Conservation (phyloP, 1,284 basidiomycete species). For the Ustilago esculenta region DNA sequence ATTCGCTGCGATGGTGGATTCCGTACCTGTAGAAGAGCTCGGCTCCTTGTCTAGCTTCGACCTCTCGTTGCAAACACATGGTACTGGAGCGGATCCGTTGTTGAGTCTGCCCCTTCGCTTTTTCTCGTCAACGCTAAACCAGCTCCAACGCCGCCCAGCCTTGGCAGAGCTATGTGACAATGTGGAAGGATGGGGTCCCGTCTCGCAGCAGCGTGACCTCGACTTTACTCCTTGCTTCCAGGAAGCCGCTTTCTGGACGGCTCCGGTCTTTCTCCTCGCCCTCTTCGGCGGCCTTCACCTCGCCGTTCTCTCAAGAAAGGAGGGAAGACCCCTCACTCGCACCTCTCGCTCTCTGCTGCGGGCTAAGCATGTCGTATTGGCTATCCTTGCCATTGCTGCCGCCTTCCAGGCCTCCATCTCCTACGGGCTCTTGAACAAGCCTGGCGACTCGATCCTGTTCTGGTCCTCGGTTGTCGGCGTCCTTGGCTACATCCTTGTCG, state of each 20-base stretch:
- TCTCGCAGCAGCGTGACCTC: conserved; percentile 75
- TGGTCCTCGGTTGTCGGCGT: conserved; percentile 32
- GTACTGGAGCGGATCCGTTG: conserved; percentile 19
- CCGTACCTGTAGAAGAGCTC: conserved; percentile 29
- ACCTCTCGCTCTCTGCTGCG: conserved; percentile 45
- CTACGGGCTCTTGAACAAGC: conserved; percentile 38
- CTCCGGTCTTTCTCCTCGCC: conserved; percentile 53
- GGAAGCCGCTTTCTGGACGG: conserved; percentile 69
- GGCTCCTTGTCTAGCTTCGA: conserved; percentile 24
- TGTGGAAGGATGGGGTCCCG: conserved; percentile 72
- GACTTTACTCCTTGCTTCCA: conserved; percentile 87
- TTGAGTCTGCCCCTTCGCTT: conserved; percentile 27
- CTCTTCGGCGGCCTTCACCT: conserved; percentile 41
- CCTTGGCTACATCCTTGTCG: conserved; percentile 56
- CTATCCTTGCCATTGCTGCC: conserved; percentile 74
- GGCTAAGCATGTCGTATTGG: conserved; percentile 69
- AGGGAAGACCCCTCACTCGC: conserved; percentile 24
- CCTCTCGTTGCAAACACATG: conserved; percentile 19
- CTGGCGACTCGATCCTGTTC: conserved; percentile 37
- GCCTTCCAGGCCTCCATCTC: conserved; percentile 69
- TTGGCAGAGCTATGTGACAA: conserved; percentile 34
- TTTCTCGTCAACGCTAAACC: conserved; percentile 25
- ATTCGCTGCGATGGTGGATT: conserved; percentile 15
- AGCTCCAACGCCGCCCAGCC: conserved; percentile 2
- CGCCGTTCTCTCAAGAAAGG: conserved; percentile 19